Evolutionary conservation across 805 yeast genomes (phyloP), one percentile per base, ranked within the genome.

Genomic region (Jamesozyma spencerorum): DNA sequence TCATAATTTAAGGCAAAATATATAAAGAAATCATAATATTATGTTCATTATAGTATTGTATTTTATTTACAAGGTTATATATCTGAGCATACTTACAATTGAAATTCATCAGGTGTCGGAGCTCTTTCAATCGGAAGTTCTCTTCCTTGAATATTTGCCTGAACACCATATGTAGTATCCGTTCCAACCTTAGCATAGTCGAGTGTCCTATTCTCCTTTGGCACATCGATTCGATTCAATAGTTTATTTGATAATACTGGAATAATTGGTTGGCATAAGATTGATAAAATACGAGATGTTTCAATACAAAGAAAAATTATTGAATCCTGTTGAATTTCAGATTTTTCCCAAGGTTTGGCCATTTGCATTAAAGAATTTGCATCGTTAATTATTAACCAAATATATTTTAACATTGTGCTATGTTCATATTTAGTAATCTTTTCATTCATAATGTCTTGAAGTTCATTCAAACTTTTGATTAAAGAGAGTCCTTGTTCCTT

Each of bases 311-410:
- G 53, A 45, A 72, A 77, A 2, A 88, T 75, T 12, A 77, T 70
- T 34, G 71, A 62, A 56, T 78, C 81, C 47, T 71, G 78, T 7
- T 58, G 58, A 2, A 47, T 43, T 3, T 50, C 45, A 1, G 52
- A 50, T 34, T 63, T 65, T 7, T 64, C 59, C 97, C 97, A 90
- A 0, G 97, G 97, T 50, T 77, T 80, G 5, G 77, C 63, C 1
- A 60, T 64, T 53, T 85, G 94, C 47, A 87, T 70, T 26, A 81
- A 71, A 15, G 65, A 66, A 53, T 90, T 90, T 1, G 84, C 80
- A 13, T 66, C 60, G 37, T 75, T 74, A 14, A 80, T 57, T 3
- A 75, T 60, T 5, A 61, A 52, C 86, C 92, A 79, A 58, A 86
- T 65, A 13, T 65, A 63, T 36, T 69, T 69, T 13, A 81, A 58